Evolutionary conservation across 805 yeast species (phyloP).

Genomic region (Kodamaea hsintzibuensis): DNA sequence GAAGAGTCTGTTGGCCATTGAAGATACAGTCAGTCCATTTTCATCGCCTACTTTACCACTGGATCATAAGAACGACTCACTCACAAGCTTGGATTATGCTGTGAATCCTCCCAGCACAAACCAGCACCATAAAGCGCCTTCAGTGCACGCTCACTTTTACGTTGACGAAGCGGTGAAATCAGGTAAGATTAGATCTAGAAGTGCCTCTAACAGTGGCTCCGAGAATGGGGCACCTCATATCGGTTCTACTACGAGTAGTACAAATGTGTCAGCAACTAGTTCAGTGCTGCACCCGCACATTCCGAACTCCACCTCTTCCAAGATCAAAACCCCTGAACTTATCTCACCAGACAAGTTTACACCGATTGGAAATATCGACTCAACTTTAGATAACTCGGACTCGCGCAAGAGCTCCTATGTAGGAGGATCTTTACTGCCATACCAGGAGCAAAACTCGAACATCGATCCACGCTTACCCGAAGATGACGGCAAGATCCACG

Average conservation of each 20-base stretch:
- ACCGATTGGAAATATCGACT: conserved; percentile 6
- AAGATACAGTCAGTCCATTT: background rate
- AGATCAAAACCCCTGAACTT: conserved; percentile 9
- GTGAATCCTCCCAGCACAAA: conserved; percentile 31
- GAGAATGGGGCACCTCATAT: conserved; percentile 1
- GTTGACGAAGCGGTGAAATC: conserved; percentile 67
- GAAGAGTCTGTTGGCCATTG: conserved; percentile 11
- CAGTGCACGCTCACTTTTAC: conserved; percentile 79
- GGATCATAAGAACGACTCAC: conserved; percentile 19
- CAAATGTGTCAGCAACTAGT: background rate
- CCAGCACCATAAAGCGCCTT: conserved; percentile 53
- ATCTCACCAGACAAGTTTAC: conserved; percentile 4
- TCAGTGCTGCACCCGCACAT: conserved; percentile 1
- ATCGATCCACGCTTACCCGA: conserved; percentile 66
- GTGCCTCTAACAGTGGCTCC: conserved; percentile 37
- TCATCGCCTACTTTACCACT: conserved; percentile 2
- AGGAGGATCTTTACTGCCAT: background rate
- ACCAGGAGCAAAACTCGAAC: conserved; percentile 44
- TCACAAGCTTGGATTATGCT: conserved; percentile 26
- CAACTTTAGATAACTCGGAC: background rate
- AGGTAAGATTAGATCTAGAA: conserved; percentile 36
- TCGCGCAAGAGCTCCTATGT: conserved; percentile 2
- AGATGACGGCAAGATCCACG: conserved; percentile 56
- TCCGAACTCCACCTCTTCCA: conserved; percentile 7
- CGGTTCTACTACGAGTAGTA: background rate